phyloP scores from a whole-genome alignment of 345 rosid species.

The Dimocarpus longan region DNA sequence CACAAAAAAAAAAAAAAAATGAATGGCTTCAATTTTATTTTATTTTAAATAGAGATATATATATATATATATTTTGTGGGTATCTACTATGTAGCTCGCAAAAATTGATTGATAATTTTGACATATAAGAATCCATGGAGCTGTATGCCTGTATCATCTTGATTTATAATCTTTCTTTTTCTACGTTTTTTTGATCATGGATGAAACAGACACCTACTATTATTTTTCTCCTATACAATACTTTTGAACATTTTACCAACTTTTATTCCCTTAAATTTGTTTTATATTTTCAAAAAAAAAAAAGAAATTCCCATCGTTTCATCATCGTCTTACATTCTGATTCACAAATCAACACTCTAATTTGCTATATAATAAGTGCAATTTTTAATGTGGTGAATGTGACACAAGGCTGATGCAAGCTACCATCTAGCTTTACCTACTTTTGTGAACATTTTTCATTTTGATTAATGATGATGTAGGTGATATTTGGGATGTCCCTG shows the following conservation, averaged over 20 bases:
- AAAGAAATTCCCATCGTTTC: neutral
- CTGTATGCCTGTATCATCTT: slow-evolving; percentile 3
- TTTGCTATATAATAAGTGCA: neutral
- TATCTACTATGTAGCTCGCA: no score
- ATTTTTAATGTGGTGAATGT: neutral
- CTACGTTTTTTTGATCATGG: neutral
- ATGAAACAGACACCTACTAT: neutral
- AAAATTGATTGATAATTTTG: no score
- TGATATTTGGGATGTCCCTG: no score
- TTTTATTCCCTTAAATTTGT: neutral
- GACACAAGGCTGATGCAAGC: neutral
- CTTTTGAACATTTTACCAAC: neutral
- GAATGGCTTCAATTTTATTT: no score
- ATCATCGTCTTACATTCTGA: neutral
- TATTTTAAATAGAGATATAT: no score
- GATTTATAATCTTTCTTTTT: neutral
- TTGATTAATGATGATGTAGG: neutral
- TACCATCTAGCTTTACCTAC: neutral
- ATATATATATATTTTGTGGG: no score
- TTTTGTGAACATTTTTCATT: neutral
- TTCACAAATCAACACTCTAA: no score
- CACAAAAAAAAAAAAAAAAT: no score
- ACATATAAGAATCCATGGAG: neutral
- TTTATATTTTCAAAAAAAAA: neutral
- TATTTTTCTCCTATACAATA: neutral